phyloP scores from a whole-genome alignment of 768 basidiomycete species.

The Russula lepida region DNA sequence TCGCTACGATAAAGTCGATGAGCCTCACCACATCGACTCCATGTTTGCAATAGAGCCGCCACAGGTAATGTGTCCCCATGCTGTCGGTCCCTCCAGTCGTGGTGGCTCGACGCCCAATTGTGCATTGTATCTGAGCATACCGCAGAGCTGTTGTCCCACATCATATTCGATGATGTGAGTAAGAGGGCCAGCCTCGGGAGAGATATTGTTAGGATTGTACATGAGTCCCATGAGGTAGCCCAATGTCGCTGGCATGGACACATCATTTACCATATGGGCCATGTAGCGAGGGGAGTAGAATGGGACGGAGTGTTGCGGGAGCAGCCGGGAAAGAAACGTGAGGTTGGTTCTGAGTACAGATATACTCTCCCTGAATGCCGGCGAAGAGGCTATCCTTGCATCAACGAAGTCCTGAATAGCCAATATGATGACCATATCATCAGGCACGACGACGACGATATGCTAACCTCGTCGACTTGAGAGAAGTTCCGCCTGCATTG shows the following conservation, averaged over 20 bases:
- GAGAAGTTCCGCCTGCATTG: slow-evolving; percentile 25
- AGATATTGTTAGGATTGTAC: slow-evolving; percentile 40
- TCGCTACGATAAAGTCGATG: not conserved
- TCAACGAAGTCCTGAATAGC: slow-evolving; percentile 23
- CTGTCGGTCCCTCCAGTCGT: not conserved
- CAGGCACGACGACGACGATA: not conserved
- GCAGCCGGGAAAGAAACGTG: slow-evolving; percentile 18
- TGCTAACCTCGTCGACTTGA: slow-evolving; percentile 27
- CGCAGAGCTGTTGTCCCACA: slow-evolving; percentile 34
- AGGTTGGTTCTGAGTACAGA: slow-evolving; percentile 22
- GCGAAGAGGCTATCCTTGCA: slow-evolving; percentile 17
- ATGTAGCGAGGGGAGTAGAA: slow-evolving; percentile 35
- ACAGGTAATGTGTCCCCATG: slow-evolving; percentile 39
- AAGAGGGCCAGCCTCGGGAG: slow-evolving; percentile 34
- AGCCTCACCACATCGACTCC: slow-evolving; percentile 37
- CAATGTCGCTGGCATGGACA: slow-evolving; percentile 25
- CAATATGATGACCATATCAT: not conserved
- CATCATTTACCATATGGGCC: slow-evolving; percentile 35
- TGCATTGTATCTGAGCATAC: slow-evolving; percentile 33
- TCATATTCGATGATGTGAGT: slow-evolving; percentile 33
- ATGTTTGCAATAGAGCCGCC: slow-evolving; percentile 40
- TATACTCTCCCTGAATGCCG: slow-evolving; percentile 22
- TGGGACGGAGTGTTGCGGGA: slow-evolving; percentile 31
- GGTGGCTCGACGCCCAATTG: slow-evolving; percentile 1
- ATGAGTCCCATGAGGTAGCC: slow-evolving; percentile 25